Base-by-base conservation (phyloP, 345 rosid species). In the Bruguiera parviflora region DNA sequence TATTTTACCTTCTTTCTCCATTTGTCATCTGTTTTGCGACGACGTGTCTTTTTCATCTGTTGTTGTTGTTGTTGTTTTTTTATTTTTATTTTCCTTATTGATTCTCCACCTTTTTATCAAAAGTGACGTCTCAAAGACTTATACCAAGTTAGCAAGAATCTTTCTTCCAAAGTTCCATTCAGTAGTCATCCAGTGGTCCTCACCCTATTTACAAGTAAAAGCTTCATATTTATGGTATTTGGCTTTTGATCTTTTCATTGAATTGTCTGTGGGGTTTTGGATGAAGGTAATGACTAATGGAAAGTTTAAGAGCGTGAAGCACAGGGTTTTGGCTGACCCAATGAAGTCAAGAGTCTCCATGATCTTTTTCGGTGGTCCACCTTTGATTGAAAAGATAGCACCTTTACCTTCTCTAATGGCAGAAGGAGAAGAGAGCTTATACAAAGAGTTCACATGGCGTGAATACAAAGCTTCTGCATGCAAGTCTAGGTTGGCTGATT, bases 221-320 rank as follows among this genome's bases (percentile, higher is more conserved):
- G 24, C 24, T 22, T 21, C 59, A 9, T 3, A 25, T 13, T 43
- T 43, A 43, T 43, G 49, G 5, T 1, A 3, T 43, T 15, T 43
- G 49, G 49, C 15, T 20, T 46, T 28, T 63, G 27, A 55, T 8
- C 2, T 55, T 55, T 27, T 13, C 28, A 22, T 56, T 22, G 59
- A 56, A 8, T 56, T 4, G 59, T 13, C 15, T 55, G 28, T 58
- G 67, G 29, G 51, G 13, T n/a, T 51, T 28, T 11, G 28, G 51
- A 27, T 75, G 71, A 84, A 94, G 98, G 98, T 91, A 13, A 73
- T 94, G 90, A 89, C 97, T 4, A 94, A 94, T 60, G 95, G 98
- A 66, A 85, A 90, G 79, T 83, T 94, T 65, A 87, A 60, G 64
- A 94, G 98, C 71, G 97, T 94, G 75, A 91, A 81, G 78, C 98